These are phyloP conservation scores for Cryptosporidium bovis DNA, from an alignment of 169 alveolate species.

Conservation along the genomic window DNA sequence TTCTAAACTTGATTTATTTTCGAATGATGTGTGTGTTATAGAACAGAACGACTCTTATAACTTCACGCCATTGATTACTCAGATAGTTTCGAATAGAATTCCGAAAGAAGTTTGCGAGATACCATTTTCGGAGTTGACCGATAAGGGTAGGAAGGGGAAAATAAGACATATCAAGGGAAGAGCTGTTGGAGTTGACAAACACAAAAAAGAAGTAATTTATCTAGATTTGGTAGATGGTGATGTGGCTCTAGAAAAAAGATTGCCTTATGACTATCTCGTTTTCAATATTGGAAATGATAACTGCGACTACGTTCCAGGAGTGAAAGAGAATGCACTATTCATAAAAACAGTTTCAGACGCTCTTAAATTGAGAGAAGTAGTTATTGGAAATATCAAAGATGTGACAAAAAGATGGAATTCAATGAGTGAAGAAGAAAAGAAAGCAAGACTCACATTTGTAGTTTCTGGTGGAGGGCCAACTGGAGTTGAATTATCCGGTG, in stretches of 20 bases:
- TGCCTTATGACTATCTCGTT: constrained; percentile 53
- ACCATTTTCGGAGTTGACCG: constrained; percentile 29
- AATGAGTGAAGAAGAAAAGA: constrained; percentile 39
- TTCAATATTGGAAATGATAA: constrained; percentile 63
- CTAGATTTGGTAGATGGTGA: constrained; percentile 5
- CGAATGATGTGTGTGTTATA: constrained; percentile 37
- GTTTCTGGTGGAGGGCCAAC: constrained; percentile 76
- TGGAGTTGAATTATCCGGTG: constrained; percentile 66
- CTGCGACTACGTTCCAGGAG: constrained; percentile 41
- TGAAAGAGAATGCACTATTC: constrained; percentile 40
- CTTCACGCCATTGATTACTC: constrained; percentile 58
- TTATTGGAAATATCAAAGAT: constrained; percentile 14
- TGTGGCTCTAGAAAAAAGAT: constrained; percentile 7
- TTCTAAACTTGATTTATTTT: constrained; percentile 1
- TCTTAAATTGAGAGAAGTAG: constrained; percentile 32
- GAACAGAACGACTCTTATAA: constrained; percentile 21
- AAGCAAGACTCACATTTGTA: constrained; percentile 24
- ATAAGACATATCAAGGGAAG: constrained; percentile 39
- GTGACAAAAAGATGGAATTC: constrained; percentile 34
- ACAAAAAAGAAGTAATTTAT: constrained; percentile 37
- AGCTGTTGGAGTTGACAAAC: constrained; percentile 57
- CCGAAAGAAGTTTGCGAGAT: constrained; percentile 64
- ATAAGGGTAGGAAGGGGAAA: constrained; percentile 28
- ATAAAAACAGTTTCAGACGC: constrained; percentile 29
- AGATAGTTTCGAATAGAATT: constrained; percentile 47